Evolutionary conservation across 441 rosid species (phyloP).

Genomic region (Corymbia citriodora): DNA sequence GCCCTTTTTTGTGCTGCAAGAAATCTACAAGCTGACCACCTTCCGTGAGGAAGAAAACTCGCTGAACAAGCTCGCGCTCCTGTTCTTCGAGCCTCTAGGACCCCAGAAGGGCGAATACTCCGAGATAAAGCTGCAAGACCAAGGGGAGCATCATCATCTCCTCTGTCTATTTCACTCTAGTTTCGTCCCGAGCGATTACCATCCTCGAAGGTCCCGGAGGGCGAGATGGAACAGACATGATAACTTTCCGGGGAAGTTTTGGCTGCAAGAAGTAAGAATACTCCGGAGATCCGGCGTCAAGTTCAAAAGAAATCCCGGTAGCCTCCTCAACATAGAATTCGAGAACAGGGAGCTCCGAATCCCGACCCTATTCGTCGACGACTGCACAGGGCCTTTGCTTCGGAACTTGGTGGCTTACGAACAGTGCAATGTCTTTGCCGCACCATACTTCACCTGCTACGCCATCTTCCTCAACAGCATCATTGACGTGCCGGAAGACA

Average conservation of each 20-base stretch:
- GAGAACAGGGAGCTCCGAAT: not conserved
- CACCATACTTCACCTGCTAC: not conserved
- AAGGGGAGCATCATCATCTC: not conserved
- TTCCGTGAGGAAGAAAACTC: not conserved
- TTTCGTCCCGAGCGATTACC: not conserved
- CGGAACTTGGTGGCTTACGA: not conserved
- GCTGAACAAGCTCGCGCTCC: not conserved
- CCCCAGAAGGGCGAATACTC: not conserved
- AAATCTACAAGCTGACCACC: not conserved
- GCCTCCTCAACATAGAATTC: not conserved
- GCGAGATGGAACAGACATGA: not conserved
- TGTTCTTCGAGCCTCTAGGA: not conserved
- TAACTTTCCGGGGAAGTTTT: not conserved
- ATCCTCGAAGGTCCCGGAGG: not conserved
- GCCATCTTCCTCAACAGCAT: constrained; percentile 4
- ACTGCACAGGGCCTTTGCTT: not conserved
- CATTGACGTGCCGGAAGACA: not conserved
- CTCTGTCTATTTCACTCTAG: not conserved
- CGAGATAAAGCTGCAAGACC: not conserved
- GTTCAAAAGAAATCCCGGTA: not conserved
- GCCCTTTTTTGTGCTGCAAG: not conserved
- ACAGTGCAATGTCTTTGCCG: not conserved
- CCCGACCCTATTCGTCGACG: not conserved
- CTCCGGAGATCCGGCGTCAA: not conserved
- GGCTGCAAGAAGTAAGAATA: not conserved